Evolutionary conservation across 352 stramenopile species (phyloP).

Genomic region (Pythium pyrilobum): DNA sequence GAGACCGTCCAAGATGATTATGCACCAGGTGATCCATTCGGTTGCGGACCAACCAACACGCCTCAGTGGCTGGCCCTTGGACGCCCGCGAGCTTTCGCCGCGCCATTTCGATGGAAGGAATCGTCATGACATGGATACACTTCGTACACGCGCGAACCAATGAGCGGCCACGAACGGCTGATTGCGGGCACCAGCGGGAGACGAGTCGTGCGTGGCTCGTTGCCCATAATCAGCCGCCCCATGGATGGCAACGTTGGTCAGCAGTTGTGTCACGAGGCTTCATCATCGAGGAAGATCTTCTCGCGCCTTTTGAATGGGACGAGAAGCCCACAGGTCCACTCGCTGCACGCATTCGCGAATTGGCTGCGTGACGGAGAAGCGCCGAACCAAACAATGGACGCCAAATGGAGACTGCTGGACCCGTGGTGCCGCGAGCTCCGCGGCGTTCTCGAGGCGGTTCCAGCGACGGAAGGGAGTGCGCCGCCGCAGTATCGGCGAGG

Average conservation of each 20-base stretch:
- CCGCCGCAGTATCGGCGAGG: not conserved
- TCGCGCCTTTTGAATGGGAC: no score
- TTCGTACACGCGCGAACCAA: not conserved
- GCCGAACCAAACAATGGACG: slow-evolving; percentile 11
- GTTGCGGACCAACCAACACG: no score
- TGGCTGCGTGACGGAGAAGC: no score
- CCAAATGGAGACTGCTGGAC: slow-evolving; percentile 1
- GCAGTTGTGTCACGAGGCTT: not conserved
- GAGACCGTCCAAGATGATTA: no score
- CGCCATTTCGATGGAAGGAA: slow-evolving; percentile 3
- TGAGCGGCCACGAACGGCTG: not conserved
- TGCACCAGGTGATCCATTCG: no score
- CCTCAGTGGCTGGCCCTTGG: no score
- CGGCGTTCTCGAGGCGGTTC: not conserved
- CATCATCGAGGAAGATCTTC: no score
- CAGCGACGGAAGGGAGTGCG: not conserved
- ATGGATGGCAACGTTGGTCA: no score
- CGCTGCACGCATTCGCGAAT: no score
- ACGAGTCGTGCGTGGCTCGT: not conserved
- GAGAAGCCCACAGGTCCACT: no score
- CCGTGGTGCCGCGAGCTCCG: slow-evolving; percentile 12
- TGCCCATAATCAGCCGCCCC: slow-evolving; percentile 7
- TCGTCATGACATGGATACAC: no score
- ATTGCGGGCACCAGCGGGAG: slow-evolving; percentile 1
- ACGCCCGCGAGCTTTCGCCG: not conserved